Percentiles rank a stretch among this genome's conserved stretches.
These are phyloP conservation scores for Neospora caninum DNA, from an alignment of 169 alveolate genomes.

Conservation along the genomic window DNA sequence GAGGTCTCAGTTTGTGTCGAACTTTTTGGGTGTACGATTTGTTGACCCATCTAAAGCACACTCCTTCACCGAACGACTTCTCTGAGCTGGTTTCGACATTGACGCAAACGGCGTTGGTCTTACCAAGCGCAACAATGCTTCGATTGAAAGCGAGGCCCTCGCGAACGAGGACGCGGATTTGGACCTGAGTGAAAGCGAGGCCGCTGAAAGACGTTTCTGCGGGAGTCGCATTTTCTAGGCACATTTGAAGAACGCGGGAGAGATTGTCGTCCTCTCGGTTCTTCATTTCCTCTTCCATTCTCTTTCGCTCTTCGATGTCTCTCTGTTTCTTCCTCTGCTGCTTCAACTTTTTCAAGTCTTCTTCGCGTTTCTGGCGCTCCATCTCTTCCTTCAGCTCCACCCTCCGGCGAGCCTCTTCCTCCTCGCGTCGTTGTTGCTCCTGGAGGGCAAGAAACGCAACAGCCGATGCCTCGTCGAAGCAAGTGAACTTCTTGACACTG, in stretches of 20 bases:
- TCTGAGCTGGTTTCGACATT: no score
- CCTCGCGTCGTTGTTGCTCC: constrained; percentile 22
- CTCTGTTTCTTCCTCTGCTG: constrained; percentile 39
- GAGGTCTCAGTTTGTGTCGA: no score
- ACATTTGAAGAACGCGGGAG: background rate
- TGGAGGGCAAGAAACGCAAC: background rate
- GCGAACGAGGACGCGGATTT: constrained; percentile 40
- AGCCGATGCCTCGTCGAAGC: no score
- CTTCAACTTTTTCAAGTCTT: background rate
- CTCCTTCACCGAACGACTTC: no score
- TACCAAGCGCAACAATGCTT: constrained; percentile 20
- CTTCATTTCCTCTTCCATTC: constrained; percentile 32
- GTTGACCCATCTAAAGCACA: no score
- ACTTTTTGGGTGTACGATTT: no score
- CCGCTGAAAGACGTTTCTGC: constrained; percentile 13
- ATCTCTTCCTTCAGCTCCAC: background rate
- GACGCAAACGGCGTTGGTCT: background rate
- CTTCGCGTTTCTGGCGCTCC: constrained; percentile 10
- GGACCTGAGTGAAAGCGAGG: constrained; percentile 12
- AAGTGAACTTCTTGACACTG: no score
- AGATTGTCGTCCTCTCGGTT: constrained; percentile 34
- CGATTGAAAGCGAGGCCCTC: background rate
- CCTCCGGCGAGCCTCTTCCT: background rate
- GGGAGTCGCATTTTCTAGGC: constrained; percentile 12
- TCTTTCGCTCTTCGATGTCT: constrained; percentile 24